Percentiles rank a stretch among this genome's conserved stretches.
These are phyloP conservation scores for Vinca minor DNA, from an alignment of 257 asterid species.

Conservation along the genomic window DNA sequence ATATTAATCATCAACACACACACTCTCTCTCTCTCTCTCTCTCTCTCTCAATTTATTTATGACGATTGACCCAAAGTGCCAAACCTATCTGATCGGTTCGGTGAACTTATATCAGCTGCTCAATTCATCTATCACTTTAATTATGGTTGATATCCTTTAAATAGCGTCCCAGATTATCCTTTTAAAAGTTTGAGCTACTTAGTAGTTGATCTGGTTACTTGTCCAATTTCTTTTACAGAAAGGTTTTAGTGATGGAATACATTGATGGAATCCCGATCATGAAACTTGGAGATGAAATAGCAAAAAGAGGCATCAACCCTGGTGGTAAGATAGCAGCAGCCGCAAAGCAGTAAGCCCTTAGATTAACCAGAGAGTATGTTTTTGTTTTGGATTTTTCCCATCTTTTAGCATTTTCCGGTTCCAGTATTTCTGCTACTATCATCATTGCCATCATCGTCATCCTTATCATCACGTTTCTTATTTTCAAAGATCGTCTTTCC, in stretches of 20 bases:
- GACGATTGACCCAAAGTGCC: not conserved
- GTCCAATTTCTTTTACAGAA: slow-evolving; percentile 35
- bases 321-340: slow-evolving; percentile 79
- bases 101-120: not conserved
- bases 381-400: slow-evolving; percentile 5
- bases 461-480: not conserved
- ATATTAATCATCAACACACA: not conserved
- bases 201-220: not conserved
- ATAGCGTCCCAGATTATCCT: no score
- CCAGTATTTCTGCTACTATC: not conserved
- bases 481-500: not conserved
- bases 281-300: slow-evolving; percentile 91
- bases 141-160: no score
- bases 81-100: not conserved
- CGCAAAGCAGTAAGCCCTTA: slow-evolving; percentile 89
- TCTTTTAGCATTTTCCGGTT: not conserved
- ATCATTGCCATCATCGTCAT: no score
- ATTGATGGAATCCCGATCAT: slow-evolving; percentile 88
- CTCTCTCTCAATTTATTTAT: no score
- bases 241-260: slow-evolving; percentile 87
- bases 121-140: not conserved
- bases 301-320: slow-evolving; percentile 88
- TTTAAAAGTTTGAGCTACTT: not conserved
- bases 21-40: no score
- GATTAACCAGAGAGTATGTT: slow-evolving; percentile 44